These are phyloP conservation scores for Mycosphaerella sp. DNA, from an alignment of 2,329 filamentous ascomycete genomes.

Conservation along the genomic window DNA sequence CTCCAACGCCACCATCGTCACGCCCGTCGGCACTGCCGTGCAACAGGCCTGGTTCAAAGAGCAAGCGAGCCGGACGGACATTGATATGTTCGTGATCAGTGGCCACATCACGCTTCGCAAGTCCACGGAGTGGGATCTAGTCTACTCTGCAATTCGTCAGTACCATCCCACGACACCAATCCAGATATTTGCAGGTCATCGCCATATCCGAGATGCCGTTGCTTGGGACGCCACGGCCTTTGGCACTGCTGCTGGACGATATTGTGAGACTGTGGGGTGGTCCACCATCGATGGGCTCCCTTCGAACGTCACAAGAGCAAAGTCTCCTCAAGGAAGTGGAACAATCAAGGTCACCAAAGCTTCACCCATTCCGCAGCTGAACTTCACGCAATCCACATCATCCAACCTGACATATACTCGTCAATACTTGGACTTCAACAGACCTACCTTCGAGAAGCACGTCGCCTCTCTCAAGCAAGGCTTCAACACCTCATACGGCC, in stretches of 20 bases:
- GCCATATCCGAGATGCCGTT: slow-evolving; percentile 53
- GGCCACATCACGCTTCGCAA: slow-evolving; percentile 55
- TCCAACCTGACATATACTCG: slow-evolving; percentile 44
- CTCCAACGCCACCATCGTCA: slow-evolving; percentile 56
- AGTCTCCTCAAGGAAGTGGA: slow-evolving; percentile 37
- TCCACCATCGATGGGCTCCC: slow-evolving; percentile 56
- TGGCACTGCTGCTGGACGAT: slow-evolving; percentile 55
- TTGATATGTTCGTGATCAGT: slow-evolving; percentile 58
- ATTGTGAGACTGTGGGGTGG: slow-evolving; percentile 64
- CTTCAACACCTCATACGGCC: slow-evolving; percentile 18
- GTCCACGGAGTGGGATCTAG: slow-evolving; percentile 40
- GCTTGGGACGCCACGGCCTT: slow-evolving; percentile 58
- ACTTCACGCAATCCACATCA: slow-evolving; percentile 25
- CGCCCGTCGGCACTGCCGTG: slow-evolving; percentile 47
- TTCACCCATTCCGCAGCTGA: slow-evolving; percentile 11
- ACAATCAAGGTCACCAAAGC: slow-evolving; percentile 32
- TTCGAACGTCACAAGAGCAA: slow-evolving; percentile 36
- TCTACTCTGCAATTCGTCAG: slow-evolving; percentile 55
- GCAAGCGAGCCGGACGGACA: slow-evolving; percentile 50
- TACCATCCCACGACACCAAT: slow-evolving; percentile 53
- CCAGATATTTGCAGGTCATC: slow-evolving; percentile 52
- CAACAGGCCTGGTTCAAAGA: slow-evolving; percentile 55
- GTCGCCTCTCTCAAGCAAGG: slow-evolving; percentile 33
- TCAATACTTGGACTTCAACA: slow-evolving; percentile 63
- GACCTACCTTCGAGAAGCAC: slow-evolving; percentile 59